Evolutionary conservation across 2,329 filamentous ascomycete genomes (phyloP).

Genomic region (Lanzia echinophila): DNA sequence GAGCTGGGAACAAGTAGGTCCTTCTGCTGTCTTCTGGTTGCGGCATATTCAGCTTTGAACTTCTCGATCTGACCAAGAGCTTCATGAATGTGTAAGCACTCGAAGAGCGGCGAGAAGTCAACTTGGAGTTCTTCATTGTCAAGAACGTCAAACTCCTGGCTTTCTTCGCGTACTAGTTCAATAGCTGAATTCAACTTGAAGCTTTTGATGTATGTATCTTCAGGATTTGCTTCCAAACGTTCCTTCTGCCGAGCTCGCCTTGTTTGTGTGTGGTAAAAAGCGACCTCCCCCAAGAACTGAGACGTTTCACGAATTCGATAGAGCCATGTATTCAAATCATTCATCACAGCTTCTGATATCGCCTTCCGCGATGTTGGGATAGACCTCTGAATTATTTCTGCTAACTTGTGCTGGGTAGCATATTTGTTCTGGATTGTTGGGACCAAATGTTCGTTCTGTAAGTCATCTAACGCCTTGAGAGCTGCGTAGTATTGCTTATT

Average conservation of each 20-base stretch:
- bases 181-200: conserved; percentile 95
- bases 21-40: conserved; percentile 83
- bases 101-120: conserved; percentile 89
- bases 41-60: conserved; percentile 86
- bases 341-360: conserved; percentile 96
- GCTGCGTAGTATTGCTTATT: conserved; percentile 96
- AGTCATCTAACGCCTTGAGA: conserved; percentile 84
- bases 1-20: conserved; percentile 75
- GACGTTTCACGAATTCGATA: conserved; percentile 93
- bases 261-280: conserved; percentile 92
- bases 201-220: conserved; percentile 54
- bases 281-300: conserved; percentile 90
- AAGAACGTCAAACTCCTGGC: conserved; percentile 89
- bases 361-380: conserved; percentile 87
- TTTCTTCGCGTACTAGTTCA: conserved; percentile 90
- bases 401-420: conserved; percentile 89
- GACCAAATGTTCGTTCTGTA: conserved; percentile 88
- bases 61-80: conserved; percentile 87
- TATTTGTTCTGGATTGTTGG: conserved; percentile 71
- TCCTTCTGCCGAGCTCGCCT: conserved; percentile 77
- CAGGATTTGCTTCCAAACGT: conserved; percentile 63
- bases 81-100: conserved; percentile 93
- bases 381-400: conserved; percentile 91
- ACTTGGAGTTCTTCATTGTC: conserved; percentile 94
- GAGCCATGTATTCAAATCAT: conserved; percentile 92